phyloP scores from a whole-genome alignment of 805 yeast genomes.

The Yarrowia hollandica region DNA sequence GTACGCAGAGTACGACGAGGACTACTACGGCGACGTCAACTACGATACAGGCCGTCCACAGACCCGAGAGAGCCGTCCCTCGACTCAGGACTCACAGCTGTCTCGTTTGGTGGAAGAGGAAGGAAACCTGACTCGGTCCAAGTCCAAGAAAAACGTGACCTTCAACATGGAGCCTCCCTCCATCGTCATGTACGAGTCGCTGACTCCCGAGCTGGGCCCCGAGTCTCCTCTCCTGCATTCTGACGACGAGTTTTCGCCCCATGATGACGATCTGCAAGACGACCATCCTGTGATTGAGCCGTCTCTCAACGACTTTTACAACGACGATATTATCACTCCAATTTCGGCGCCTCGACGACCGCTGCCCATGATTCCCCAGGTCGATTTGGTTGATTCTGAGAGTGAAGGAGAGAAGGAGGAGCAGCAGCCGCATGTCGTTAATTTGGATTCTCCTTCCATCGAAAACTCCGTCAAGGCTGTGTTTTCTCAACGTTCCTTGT shows the following conservation, averaged over 20 bases:
- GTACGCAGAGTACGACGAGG: neutral
- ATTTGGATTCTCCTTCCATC: slow-evolving; percentile 2
- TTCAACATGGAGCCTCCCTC: slow-evolving; percentile 28
- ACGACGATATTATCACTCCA: slow-evolving; percentile 25
- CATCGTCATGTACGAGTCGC: slow-evolving; percentile 20
- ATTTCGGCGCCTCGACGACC: slow-evolving; percentile 26
- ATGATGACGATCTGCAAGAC: slow-evolving; percentile 2
- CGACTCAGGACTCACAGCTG: too few species aligned
- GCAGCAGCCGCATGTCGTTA: neutral
- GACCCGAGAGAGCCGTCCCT: too few species aligned
- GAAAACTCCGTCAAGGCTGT: slow-evolving; percentile 21
- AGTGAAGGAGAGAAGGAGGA: neutral
- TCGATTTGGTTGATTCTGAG: neutral
- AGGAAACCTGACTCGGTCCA: slow-evolving; percentile 16
- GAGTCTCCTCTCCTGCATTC: slow-evolving; percentile 10
- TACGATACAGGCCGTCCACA: too few species aligned
- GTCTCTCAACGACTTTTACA: slow-evolving; percentile 3
- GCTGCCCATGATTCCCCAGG: slow-evolving; percentile 25
- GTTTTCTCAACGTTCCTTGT: neutral
- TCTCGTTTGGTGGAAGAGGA: slow-evolving; percentile 1
- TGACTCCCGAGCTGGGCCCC: slow-evolving; percentile 22
- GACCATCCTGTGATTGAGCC: slow-evolving; percentile 25
- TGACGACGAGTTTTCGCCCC: slow-evolving; percentile 12
- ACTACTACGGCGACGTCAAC: neutral
- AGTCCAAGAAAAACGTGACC: slow-evolving; percentile 25